Evolutionary conservation across 2,329 filamentous ascomycete genomes (phyloP), one percentile per base, ranked within the genome.

Genomic region (Arthrobotrys megalospora): DNA sequence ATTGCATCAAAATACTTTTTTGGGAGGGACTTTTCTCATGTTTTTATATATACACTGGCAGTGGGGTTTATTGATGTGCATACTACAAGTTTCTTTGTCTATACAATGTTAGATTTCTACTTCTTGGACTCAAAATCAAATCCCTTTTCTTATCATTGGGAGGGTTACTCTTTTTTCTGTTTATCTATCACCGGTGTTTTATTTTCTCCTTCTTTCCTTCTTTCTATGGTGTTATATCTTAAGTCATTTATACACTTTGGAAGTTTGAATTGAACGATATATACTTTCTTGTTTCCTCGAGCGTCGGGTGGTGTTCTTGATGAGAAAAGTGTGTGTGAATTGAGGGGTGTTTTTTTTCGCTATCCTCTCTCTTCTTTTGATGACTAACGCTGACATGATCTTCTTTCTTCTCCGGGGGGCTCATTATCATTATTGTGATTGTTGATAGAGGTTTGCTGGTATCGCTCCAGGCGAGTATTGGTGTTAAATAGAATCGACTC

Each of bases 21-120:
- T 60, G 55, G 55, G 55, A 60, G 55, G 55, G 36, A 60, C 24
- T 36, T 48, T 45, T 53, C n/a, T 47, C 53, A 3, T 63, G 41
- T 52, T 50, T 52, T 48, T 32, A 1, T 43, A 58, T 41, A 58
- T 58, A 58, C n/a, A 58, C 32, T 58, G 8, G 50, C 19, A 53
- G 10, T 41, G 16, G 58, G 38, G 43, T 48, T 63, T 28, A 6
- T 63, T 32, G 43, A 24, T 63, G 38, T 63, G 43, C 36, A 63
- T 63, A 48, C 7, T 14, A 60, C 36, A 38, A 16, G 8, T 16
- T 28, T 38, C 12, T 38, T 14, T 38, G 36, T 8, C 8, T 8
- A 38, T 38, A 32, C 24, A 32, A 24, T 45, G 38, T 16, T 63
- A 62, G 55, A 62, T 62, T 45, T 41, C 53, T 38, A 21, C 36